Evolutionary conservation across 1,284 basidiomycete species (phyloP).

Genomic region (Ustilago shanxiensis): DNA sequence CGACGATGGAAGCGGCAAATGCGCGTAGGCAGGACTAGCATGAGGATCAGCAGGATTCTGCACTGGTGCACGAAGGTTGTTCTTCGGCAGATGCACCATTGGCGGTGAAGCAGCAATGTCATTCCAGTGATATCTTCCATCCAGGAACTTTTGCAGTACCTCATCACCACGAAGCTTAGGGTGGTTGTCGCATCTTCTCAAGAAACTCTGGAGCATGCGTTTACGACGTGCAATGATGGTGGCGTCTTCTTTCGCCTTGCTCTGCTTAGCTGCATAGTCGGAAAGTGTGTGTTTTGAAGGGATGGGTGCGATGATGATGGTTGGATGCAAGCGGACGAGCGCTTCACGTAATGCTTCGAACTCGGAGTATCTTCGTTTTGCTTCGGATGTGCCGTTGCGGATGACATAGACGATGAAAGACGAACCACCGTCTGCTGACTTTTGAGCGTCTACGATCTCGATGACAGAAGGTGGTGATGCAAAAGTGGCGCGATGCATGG

Average conservation of each 20-base stretch:
- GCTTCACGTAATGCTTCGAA: conserved; percentile 91
- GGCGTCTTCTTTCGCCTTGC: conserved; percentile 95
- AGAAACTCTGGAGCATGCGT: conserved; percentile 93
- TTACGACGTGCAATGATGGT: conserved; percentile 91
- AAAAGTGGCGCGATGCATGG: conserved; percentile 24
- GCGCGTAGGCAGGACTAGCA: conserved; percentile 81
- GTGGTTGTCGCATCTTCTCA: conserved; percentile 88
- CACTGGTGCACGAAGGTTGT: conserved; percentile 92
- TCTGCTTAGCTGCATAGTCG: conserved; percentile 97
- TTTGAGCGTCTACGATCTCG: conserved; percentile 83
- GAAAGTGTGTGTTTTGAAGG: conserved; percentile 95
- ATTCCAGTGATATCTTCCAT: conserved; percentile 91
- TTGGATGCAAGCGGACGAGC: conserved; percentile 90
- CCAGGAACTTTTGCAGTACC: conserved; percentile 93
- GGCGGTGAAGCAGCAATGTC: conserved; percentile 75
- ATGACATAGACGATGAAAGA: conserved; percentile 97
- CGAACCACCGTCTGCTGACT: conserved; percentile 84
- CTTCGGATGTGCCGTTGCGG: conserved; percentile 83
- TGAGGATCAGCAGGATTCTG: conserved; percentile 89
- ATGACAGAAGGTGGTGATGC: conserved; percentile 46
- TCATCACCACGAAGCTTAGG: conserved; percentile 93
- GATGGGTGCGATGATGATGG: conserved; percentile 95
- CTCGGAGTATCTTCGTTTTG: conserved; percentile 93
- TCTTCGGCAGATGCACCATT: conserved; percentile 89
- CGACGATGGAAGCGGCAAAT: conserved; percentile 83